Conservation (phyloP, 345 rosid genomes). For the Eucalyptus guilfoylei region DNA sequence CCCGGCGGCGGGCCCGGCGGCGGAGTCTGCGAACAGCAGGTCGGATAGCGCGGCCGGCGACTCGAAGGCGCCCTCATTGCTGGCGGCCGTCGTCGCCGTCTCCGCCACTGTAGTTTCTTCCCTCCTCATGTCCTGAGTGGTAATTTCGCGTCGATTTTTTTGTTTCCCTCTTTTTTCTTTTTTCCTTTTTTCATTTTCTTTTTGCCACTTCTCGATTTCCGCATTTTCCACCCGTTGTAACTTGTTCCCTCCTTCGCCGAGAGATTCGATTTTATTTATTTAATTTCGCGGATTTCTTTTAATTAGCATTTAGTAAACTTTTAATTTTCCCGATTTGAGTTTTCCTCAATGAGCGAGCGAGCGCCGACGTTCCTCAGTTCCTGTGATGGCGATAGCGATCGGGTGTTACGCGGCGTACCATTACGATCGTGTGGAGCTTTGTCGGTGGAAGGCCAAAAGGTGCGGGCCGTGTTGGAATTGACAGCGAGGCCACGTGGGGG, state of each 20-base stretch:
- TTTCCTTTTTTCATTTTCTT: neutral
- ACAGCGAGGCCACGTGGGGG: neutral
- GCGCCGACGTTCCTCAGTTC: neutral
- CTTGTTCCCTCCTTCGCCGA: neutral
- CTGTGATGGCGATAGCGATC: neutral
- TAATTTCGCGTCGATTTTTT: neutral
- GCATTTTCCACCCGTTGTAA: neutral
- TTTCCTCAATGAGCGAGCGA: neutral
- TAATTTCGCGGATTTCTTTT: neutral
- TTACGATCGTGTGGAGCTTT: neutral
- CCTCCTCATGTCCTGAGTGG: slow-evolving; percentile 23
- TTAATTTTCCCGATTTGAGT: neutral
- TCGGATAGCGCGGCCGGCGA: slow-evolving; percentile 25
- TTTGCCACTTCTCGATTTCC: neutral
- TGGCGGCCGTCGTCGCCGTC: slow-evolving; percentile 8
- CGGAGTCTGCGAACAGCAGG: slow-evolving; percentile 32
- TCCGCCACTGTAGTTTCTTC: slow-evolving; percentile 19
- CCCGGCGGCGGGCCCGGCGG: slow-evolving; percentile 44
- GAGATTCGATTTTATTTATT: neutral
- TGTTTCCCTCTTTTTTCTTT: neutral
- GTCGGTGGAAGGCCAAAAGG: neutral
- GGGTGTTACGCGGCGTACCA: neutral
- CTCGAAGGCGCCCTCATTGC: slow-evolving; percentile 26
- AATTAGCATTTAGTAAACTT: neutral
- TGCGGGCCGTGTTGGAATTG: neutral